These are phyloP conservation scores for Nannochloropsis gaditana DNA, from an alignment of 108 stramenopile species.

Conservation along the genomic window DNA sequence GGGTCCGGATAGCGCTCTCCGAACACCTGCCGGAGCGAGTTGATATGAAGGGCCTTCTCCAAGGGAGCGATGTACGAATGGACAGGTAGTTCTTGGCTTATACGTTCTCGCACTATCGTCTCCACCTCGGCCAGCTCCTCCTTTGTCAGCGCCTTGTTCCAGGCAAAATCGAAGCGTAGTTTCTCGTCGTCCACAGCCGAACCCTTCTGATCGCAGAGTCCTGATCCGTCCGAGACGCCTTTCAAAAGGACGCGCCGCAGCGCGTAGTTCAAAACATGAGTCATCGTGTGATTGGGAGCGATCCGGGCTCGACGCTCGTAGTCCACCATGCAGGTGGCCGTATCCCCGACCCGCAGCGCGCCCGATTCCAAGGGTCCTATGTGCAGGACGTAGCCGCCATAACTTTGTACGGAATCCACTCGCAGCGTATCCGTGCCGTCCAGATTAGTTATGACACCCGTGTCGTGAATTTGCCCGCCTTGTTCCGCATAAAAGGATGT, in stretches of 20 bases:
- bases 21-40: constrained; percentile 88
- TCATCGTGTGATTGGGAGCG: constrained; percentile 98
- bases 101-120: constrained; percentile 68
- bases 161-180: constrained; percentile 95
- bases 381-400: constrained; percentile 86
- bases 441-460: constrained; percentile 57
- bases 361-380: constrained; percentile 51
- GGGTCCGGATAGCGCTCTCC: constrained; percentile 99
- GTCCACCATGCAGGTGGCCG: constrained; percentile 75
- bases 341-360: constrained; percentile 65
- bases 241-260: constrained; percentile 72
- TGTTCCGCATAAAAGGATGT: constrained; percentile 92
- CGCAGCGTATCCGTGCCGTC: constrained; percentile 49
- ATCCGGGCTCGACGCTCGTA: constrained; percentile 80
- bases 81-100: constrained; percentile 65
- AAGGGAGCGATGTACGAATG: constrained; percentile 50
- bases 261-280: constrained; percentile 95
- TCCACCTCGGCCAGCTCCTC: constrained; percentile 77
- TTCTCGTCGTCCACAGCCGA: constrained; percentile 85
- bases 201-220: constrained; percentile 78
- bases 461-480: constrained; percentile 93
- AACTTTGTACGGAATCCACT: constrained; percentile 75
- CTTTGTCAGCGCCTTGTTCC: constrained; percentile 68
- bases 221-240: constrained; percentile 32
- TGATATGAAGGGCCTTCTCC: constrained; percentile 69